Evolutionary conservation across 352 stramenopile genomes (phyloP), one percentile per base, ranked within the genome.

Genomic region (Phytophthora citrophthora): DNA sequence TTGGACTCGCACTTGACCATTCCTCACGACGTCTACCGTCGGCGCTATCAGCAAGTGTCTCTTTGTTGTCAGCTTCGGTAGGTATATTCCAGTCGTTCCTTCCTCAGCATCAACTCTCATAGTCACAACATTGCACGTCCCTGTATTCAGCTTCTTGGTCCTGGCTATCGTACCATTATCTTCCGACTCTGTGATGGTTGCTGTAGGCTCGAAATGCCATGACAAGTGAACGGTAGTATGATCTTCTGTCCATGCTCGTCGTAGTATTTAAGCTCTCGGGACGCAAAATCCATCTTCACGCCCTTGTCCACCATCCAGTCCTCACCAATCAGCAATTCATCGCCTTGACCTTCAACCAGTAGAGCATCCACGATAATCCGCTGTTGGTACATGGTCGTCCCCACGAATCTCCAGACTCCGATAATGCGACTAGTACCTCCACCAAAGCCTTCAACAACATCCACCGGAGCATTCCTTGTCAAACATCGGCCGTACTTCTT

Each of bases 1-100:
- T 5, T 52, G 44, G 0, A 71, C 51, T 1, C 26, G 5, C 1
- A 46, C 10, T 3, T 61, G 41, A 1, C 55, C 36, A 9, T 64
- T 29, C 0, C 20, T 3, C 0, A 52, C 38, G 0, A 46, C 54
- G 9, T 24, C 24, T 0, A 74, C 38, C 0, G 61, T 70, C 2
- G 50, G 54, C 1, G 50, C 38, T 16, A 68, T 23, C 20, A 74
- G 13, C 18, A 74, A 5, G 15, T 64, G 46, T 7, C 51, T 18
- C 10, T 59, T 54, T 0, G 4, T 11, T 0, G 2, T 39, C 1
- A 43, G 44, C 5, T 57, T 52, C 11, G 49, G 53, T 15, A 53
- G 3, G 41, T 69, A 52, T 23, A 51, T 12, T 1, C 54, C 41
- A 5, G 41, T 31, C 1, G 51, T 23, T 0, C 64, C 64, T n/a